Conservation (phyloP, 495 filamentous ascomycete genomes). For the Choiromyces venosus region DNA sequence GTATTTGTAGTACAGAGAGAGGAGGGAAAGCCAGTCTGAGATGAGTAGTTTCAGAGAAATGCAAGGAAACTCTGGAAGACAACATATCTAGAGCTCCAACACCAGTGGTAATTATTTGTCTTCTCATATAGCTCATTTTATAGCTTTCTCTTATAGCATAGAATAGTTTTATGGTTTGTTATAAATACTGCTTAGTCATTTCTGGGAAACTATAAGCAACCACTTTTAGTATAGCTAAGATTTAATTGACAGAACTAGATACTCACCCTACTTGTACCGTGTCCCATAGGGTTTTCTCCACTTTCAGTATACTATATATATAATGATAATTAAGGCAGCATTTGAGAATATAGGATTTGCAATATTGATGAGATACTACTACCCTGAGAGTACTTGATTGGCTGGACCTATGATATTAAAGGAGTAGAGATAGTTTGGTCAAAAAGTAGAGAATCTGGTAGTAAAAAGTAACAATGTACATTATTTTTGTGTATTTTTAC, state of each 20-base stretch:
- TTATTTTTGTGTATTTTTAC: constrained; percentile 8
- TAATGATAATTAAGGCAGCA: constrained; percentile 6
- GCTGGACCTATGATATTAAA: background rate
- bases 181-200: constrained; percentile 13
- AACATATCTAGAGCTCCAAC: constrained; percentile 1
- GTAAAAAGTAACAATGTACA: constrained; percentile 5
- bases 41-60: background rate
- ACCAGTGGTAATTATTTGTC: constrained; percentile 4
- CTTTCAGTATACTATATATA: constrained; percentile 4
- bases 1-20: background rate
- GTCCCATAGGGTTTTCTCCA: no score
- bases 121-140: constrained; percentile 11
- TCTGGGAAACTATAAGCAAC: constrained; percentile 11
- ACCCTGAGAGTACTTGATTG: constrained; percentile 7
- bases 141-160: constrained; percentile 9
- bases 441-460: constrained; percentile 4
- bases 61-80: constrained; percentile 7
- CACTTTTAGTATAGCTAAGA: constrained; percentile 10
- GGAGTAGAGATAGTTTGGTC: constrained; percentile 5
- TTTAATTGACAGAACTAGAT: constrained; percentile 16
- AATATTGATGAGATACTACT: constrained; percentile 18
- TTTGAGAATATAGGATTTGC: constrained; percentile 1
- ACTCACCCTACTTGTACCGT: background rate
- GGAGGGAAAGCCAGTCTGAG: background rate
- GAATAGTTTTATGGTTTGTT: constrained; percentile 18